Evolutionary conservation across 2,329 filamentous ascomycete genomes (phyloP).

Genomic region (Fusarium cicatricum): DNA sequence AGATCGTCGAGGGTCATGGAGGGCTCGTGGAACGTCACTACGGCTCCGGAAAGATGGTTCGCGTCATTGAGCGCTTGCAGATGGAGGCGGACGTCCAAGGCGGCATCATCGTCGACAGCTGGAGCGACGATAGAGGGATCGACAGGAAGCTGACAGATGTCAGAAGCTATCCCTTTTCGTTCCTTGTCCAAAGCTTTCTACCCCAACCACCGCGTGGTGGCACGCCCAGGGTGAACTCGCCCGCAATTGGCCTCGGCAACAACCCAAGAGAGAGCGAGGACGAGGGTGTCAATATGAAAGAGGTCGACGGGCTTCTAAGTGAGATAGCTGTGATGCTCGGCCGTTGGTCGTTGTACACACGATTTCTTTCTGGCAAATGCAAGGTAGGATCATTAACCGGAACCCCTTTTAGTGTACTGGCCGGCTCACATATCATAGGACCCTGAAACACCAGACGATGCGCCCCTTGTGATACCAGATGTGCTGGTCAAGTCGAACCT

Average conservation of each 20-base stretch:
- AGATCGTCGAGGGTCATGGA: constrained; percentile 93
- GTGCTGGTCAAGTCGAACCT: constrained; percentile 83
- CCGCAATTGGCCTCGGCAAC: constrained; percentile 66
- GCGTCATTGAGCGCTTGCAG: constrained; percentile 91
- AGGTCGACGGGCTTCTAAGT: constrained; percentile 85
- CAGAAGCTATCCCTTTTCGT: constrained; percentile 97
- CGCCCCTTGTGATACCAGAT: constrained; percentile 71
- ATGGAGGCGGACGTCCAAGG: constrained; percentile 96
- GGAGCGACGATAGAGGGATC: constrained; percentile 87
- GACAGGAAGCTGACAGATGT: constrained; percentile 91
- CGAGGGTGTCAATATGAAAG: constrained; percentile 95
- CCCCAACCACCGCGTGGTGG: constrained; percentile 71
- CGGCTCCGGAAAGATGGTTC: constrained; percentile 89
- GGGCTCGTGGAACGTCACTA: constrained; percentile 94
- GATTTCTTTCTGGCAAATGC: constrained; percentile 88
- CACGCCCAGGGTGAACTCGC: constrained; percentile 77
- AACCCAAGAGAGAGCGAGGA: constrained; percentile 77
- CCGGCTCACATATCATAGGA: constrained; percentile 52
- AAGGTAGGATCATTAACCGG: constrained; percentile 61
- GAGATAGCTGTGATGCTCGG: constrained; percentile 94
- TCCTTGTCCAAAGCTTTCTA: constrained; percentile 93
- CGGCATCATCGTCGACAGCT: constrained; percentile 93
- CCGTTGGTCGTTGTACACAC: constrained; percentile 90
- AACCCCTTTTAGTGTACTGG: not conserved
- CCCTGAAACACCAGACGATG: constrained; percentile 58